Evolutionary conservation across 2,329 filamentous ascomycete species (phyloP).

Genomic region (Epichloe uncinata): DNA sequence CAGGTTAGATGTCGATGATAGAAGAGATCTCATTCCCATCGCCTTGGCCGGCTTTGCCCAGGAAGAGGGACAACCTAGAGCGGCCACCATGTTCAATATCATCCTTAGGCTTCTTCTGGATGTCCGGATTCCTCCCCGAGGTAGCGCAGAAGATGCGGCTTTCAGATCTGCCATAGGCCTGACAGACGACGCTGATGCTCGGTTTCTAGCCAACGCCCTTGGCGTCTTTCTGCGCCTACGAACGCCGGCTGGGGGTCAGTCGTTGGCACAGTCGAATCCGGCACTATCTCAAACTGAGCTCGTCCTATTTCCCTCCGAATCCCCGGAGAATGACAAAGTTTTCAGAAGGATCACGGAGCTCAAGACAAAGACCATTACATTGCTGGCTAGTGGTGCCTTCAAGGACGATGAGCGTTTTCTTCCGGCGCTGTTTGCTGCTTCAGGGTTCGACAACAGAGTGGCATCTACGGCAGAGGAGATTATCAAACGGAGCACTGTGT

Average conservation of each 20-base stretch:
- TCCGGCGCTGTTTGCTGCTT: conserved; percentile 69
- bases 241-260: conserved; percentile 16
- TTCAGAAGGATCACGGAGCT: conserved; percentile 26
- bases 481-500: conserved; percentile 63
- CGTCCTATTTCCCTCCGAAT: conserved; percentile 17
- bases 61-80: conserved; percentile 18
- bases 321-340: conserved; percentile 50
- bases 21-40: conserved; percentile 57
- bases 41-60: conserved; percentile 20
- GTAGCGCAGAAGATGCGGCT: conserved; percentile 61
- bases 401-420: conserved; percentile 71
- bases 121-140: conserved; percentile 59
- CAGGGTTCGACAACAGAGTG: conserved; percentile 69
- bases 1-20: conserved; percentile 40
- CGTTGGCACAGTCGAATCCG: conserved; percentile 20
- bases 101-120: conserved; percentile 63
- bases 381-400: conserved; percentile 79
- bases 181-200: conserved; percentile 51
- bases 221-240: conserved; percentile 52
- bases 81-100: conserved; percentile 63
- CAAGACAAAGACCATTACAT: conserved; percentile 47
- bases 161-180: conserved; percentile 56
- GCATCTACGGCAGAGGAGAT: conserved; percentile 80
- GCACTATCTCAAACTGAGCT: conserved; percentile 18
- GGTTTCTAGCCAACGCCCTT: conserved; percentile 62